Evolutionary conservation across 441 rosid species (phyloP).

Genomic region (Theobroma grandiflorum): DNA sequence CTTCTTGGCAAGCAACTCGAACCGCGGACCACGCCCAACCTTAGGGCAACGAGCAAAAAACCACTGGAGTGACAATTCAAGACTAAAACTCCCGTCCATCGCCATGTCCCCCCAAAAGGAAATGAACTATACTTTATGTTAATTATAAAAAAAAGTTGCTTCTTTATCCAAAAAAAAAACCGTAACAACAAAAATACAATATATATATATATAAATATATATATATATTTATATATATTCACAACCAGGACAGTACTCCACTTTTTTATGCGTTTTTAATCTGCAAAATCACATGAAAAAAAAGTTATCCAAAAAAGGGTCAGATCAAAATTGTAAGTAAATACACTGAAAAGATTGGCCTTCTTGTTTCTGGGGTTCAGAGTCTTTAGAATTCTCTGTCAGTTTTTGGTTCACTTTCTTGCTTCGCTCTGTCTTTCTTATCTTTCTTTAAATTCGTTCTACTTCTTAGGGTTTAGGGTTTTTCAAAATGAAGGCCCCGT

Average conservation of each 20-base stretch:
- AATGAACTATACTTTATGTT: background rate
- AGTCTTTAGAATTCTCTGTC: too few species aligned
- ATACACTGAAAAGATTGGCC: background rate
- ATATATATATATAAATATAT: too few species aligned
- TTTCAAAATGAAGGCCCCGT: background rate
- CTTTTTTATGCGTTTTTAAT: background rate
- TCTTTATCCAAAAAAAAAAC: background rate
- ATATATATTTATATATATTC: too few species aligned
- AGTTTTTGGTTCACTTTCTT: background rate
- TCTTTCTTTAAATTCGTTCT: background rate
- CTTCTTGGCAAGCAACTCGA: slow-evolving; percentile 50
- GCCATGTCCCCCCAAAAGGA: slow-evolving; percentile 48
- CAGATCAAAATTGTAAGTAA: background rate
- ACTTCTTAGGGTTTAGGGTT: slow-evolving; percentile 12
- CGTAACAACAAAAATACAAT: too few species aligned
- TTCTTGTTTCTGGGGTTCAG: too few species aligned
- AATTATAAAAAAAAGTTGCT: background rate
- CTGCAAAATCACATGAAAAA: background rate
- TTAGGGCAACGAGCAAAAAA: slow-evolving; percentile 77
- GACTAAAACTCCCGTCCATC: slow-evolving; percentile 76
- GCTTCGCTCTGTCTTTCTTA: background rate
- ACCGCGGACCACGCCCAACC: slow-evolving; percentile 46
- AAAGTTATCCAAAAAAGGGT: background rate
- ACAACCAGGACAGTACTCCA: background rate
- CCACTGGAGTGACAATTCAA: slow-evolving; percentile 60